Evolutionary conservation across 495 filamentous ascomycete genomes (phyloP), one percentile per base, ranked within the genome.

Genomic region (Astrocystis sublimbata): DNA sequence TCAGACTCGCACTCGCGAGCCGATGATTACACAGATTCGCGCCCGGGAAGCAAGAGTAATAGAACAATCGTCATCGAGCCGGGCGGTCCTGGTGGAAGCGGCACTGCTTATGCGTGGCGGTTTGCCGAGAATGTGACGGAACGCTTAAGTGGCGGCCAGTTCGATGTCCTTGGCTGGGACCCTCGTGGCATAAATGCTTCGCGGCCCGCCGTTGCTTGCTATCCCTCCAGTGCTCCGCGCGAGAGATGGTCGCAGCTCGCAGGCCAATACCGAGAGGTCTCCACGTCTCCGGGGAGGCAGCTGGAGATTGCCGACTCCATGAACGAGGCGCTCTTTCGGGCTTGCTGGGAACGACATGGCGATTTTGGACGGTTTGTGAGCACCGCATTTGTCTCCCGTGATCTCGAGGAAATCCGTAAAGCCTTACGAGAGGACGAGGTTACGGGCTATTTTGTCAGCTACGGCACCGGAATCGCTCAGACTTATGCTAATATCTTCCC

Each of bases 381-480:
- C 41, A 81, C 79, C 24, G 73, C 78, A 0, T 71, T 76, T 45
- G 80, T 83, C 9, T 77, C 78, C 9, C 73, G 75, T 28, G 81
- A 84, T 64, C 70, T 83, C 66, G 73, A 83, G 28, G 75, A 79
- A 61, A 83, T 83, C 58, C 73, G 81, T 21, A 79, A 75, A 42
- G 75, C 77, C 2, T 77, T 82, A 41, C 75, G 72, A 28, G 76
- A 82, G 64, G 73, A 75, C 21, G 76, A 79, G 52, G 21, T 89
- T 19, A 77, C 84, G 6, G 88, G 84, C 49, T 88, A 88, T 77
- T 83, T 88, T 9, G 81, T 88, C 15, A 87, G 84, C n/a, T 90
- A 90, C 65, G 88, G 88, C 3, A 88, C 86, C 1, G 72, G 86
- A 4, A 81, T 90, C 4, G 88, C 87, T 0, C 13, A 83, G 80